phyloP scores from a whole-genome alignment of 139 green algal species.

The Nannochloris sp. region DNA sequence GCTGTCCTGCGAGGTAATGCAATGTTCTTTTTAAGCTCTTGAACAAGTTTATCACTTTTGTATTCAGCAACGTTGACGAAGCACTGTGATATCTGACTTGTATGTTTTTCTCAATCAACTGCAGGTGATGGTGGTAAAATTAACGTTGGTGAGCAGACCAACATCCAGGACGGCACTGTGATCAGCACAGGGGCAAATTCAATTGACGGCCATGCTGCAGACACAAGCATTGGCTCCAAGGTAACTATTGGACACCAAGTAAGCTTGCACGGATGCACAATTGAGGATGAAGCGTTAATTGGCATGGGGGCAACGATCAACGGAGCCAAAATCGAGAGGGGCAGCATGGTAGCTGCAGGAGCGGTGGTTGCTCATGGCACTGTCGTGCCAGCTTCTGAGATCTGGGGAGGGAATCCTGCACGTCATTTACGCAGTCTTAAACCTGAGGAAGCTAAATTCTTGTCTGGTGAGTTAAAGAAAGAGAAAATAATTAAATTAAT shows the following conservation, averaged over 20 bases:
- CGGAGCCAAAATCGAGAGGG: conserved; percentile 55
- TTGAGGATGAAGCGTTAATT: conserved; percentile 83
- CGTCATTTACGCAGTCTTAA: conserved; percentile 77
- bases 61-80: neutral
- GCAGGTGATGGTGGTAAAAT: conserved; percentile 81
- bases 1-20: conserved; percentile 70
- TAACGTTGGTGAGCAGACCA: conserved; percentile 73
- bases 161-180: conserved; percentile 88
- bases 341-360: conserved; percentile 83
- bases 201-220: neutral
- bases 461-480: conserved; percentile 26
- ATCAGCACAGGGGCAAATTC: conserved; percentile 41
- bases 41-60: neutral
- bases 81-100: neutral
- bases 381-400: conserved; percentile 62
- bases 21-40: neutral
- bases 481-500: neutral
- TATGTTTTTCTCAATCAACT: too few species aligned
- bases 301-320: conserved; percentile 93
- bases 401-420: conserved; percentile 68
- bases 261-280: conserved; percentile 75
- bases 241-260: conserved; percentile 85
- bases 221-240: conserved; percentile 72
- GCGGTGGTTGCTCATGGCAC: conserved; percentile 70
- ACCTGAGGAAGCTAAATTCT: conserved; percentile 69